These are phyloP conservation scores for Erigeron canadensis DNA, from an alignment of 129 eudicot species.

Conservation along the genomic window DNA sequence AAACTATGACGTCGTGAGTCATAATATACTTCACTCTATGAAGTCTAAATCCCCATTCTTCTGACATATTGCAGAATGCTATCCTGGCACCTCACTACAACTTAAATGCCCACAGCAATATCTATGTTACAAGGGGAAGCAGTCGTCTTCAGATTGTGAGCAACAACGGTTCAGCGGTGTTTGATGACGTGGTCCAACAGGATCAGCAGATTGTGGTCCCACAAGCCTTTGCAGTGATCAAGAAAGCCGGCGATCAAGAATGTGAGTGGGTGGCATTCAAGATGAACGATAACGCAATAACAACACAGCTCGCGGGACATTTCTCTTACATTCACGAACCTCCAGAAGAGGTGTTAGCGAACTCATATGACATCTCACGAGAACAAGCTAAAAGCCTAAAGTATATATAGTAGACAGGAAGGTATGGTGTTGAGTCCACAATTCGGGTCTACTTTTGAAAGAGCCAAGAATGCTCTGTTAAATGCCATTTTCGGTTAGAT, in stretches of 20 bases:
- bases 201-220: constrained; percentile 66
- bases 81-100: constrained; percentile 55
- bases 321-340: constrained; percentile 44
- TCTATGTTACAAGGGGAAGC: constrained; percentile 55
- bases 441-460: constrained; percentile 15
- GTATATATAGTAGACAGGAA: constrained; percentile 53
- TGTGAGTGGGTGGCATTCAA: constrained; percentile 64
- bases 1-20: too few species aligned
- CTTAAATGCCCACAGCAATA: constrained; percentile 51
- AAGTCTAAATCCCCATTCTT: too few species aligned
- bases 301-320: constrained; percentile 49
- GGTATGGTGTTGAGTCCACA: constrained; percentile 45
- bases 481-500: constrained; percentile 30
- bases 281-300: constrained; percentile 56
- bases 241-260: constrained; percentile 59
- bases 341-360: constrained; percentile 59
- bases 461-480: constrained; percentile 10
- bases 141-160: constrained; percentile 62
- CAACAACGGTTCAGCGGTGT: constrained; percentile 44
- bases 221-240: constrained; percentile 59
- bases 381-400: constrained; percentile 54
- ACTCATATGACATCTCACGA: constrained; percentile 49
- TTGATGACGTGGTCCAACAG: constrained; percentile 45
- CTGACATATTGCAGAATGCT: constrained; percentile 65
- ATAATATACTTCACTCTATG: too few species aligned